phyloP scores from a whole-genome alignment of 441 rosid genomes.

The Erodium texanum region DNA sequence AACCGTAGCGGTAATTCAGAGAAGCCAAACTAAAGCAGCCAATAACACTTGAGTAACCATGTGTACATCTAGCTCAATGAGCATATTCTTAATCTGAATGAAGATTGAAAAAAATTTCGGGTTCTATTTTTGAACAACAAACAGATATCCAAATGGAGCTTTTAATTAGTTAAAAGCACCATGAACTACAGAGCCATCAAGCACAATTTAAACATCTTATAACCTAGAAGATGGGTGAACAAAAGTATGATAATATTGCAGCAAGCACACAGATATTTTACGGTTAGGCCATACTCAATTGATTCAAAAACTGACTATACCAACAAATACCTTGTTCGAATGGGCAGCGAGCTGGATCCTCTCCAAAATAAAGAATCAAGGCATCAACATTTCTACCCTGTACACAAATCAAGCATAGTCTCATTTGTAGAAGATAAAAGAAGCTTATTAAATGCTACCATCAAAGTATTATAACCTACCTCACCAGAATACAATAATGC shows the following conservation, averaged over 20 bases:
- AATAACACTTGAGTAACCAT: no score
- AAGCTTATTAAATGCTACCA: not conserved
- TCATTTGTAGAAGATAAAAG: conserved; percentile 4
- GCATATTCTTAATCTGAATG: no score
- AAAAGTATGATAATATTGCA: not conserved
- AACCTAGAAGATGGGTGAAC: not conserved
- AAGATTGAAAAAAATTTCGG: no score
- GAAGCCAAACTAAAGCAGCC: not conserved
- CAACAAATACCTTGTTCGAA: conserved; percentile 54
- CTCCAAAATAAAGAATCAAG: conserved; percentile 61
- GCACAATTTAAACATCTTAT: not conserved
- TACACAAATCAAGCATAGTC: conserved; percentile 13
- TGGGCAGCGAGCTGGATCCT: conserved; percentile 71
- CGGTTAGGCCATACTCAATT: not conserved
- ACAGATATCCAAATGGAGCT: not conserved
- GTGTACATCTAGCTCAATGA: no score
- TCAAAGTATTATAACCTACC: conserved; percentile 33
- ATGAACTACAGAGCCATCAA: not conserved
- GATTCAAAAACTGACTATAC: not conserved
- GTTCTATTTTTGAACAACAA: no score
- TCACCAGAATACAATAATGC: conserved; percentile 54
- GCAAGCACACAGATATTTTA: not conserved
- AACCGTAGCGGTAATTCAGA: conserved; percentile 35
- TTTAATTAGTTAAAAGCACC: not conserved
- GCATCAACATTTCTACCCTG: conserved; percentile 77